phyloP scores from a whole-genome alignment of 208 protist species.

The Trypanosoma avium region DNA sequence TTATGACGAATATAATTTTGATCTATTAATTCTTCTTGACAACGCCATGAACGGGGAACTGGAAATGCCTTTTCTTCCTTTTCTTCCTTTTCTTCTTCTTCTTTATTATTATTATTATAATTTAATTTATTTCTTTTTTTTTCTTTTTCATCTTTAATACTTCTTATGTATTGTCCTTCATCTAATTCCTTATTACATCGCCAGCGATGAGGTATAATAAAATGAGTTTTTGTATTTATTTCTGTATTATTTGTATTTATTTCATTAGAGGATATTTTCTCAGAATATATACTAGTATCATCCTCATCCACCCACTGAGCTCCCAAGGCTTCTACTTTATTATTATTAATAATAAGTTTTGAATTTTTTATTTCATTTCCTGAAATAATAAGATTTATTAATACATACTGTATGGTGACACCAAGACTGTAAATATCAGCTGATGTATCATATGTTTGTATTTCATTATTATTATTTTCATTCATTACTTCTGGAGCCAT shows the following conservation, averaged over 20 bases:
- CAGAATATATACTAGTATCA: not conserved
- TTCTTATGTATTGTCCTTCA: conserved; percentile 16
- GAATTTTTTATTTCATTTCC: too few relatives aligned
- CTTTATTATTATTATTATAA: not conserved
- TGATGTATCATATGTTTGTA: conserved; percentile 6
- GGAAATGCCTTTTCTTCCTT: conserved; percentile 1
- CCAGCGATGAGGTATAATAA: conserved; percentile 33
- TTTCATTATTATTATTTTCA: not conserved
- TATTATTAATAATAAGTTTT: too few relatives aligned
- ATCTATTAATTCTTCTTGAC: conserved; percentile 21
- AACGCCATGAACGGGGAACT: conserved; percentile 25
- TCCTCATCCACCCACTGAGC: conserved; percentile 34
- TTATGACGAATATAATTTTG: conserved; percentile 2
- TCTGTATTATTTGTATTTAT: not conserved
- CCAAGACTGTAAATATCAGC: conserved; percentile 43
- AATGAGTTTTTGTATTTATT: not conserved
- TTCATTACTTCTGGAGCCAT: conserved; percentile 33
- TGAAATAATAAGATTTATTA: conserved; percentile 17
- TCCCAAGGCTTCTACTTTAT: conserved; percentile 27
- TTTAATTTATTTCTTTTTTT: not conserved
- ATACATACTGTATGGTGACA: conserved; percentile 29
- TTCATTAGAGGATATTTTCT: not conserved
- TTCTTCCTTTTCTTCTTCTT: not conserved
- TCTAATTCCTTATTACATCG: conserved; percentile 29
- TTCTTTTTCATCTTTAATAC: not conserved